A percentile compares a stretch with the other conserved stretches of the same genome.
Evolutionary conservation across 78 protist species (phyloP).

Genomic region (Dictyostelium purpureum): DNA sequence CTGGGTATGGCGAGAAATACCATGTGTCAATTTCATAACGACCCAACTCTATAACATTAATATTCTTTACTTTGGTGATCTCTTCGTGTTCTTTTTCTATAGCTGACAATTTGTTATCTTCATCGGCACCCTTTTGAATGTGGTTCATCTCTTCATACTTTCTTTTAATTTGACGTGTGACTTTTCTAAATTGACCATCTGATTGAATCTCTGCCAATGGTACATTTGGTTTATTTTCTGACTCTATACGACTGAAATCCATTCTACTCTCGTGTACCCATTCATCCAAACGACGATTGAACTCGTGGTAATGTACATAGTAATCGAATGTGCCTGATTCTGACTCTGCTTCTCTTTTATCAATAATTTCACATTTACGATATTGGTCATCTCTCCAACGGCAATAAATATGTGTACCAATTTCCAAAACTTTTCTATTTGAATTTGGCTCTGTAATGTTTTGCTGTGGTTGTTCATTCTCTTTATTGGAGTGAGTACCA

Average conservation of each 20-base stretch:
- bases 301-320: slow-evolving; percentile 76
- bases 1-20: slow-evolving; percentile 97
- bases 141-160: slow-evolving; percentile 67
- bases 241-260: slow-evolving; percentile 56
- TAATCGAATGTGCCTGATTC: slow-evolving; percentile 76
- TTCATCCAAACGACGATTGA: slow-evolving; percentile 84
- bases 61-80: slow-evolving; percentile 94
- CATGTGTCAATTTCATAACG: slow-evolving; percentile 95
- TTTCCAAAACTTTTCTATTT: slow-evolving; percentile 48
- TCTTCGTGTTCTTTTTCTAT: slow-evolving; percentile 94
- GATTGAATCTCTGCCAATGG: slow-evolving; percentile 44
- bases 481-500: no score
- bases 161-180: slow-evolving; percentile 64
- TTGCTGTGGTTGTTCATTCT: neutral
- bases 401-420: slow-evolving; percentile 75
- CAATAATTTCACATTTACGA: slow-evolving; percentile 76
- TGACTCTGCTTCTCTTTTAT: slow-evolving; percentile 56
- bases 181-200: slow-evolving; percentile 52
- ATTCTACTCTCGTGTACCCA: slow-evolving; percentile 75
- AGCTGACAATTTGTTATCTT: slow-evolving; percentile 59
- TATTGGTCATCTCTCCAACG: slow-evolving; percentile 75
- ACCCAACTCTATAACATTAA: slow-evolving; percentile 88
- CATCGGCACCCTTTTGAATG: slow-evolving; percentile 24
- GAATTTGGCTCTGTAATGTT: no score
- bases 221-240: neutral